phyloP scores from a whole-genome alignment of 305 asterid genomes.

The Coffea humblotiana region DNA sequence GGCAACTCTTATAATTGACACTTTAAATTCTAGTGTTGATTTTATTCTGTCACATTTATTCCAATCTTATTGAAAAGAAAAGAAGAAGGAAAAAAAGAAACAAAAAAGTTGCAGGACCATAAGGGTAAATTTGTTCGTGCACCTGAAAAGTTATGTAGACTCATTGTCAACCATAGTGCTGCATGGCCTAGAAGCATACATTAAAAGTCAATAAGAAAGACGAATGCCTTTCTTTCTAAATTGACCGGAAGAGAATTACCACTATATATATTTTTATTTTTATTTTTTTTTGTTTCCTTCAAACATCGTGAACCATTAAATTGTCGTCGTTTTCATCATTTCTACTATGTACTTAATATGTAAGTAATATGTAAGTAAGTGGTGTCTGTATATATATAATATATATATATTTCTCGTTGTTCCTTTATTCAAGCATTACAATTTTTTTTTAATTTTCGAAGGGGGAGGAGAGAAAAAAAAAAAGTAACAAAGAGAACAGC shows the following conservation, averaged over 20 bases:
- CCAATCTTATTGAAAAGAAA: not conserved
- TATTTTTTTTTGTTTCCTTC: not conserved
- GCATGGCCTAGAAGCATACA: not conserved
- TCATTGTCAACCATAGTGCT: not conserved
- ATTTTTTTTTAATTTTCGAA: too few relatives aligned
- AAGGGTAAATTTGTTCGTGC: not conserved
- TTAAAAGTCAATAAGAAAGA: not conserved
- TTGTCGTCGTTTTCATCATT: not conserved
- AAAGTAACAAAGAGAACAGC: constrained; percentile 4
- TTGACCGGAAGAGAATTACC: not conserved
- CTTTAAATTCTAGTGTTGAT: not conserved
- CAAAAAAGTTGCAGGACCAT: constrained; percentile 3
- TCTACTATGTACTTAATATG: too few relatives aligned
- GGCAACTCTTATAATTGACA: not conserved
- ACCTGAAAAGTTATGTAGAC: not conserved
- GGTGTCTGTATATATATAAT: not conserved
- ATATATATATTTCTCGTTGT: not conserved
- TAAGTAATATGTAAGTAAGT: too few relatives aligned
- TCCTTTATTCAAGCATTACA: not conserved
- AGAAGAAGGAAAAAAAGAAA: not conserved
- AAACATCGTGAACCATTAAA: not conserved
- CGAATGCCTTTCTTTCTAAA: too few relatives aligned
- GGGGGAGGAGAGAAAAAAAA: too few relatives aligned
- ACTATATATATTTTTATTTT: too few relatives aligned
- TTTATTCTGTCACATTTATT: constrained; percentile 7